These are phyloP conservation scores for Aspergillus viridinutans DNA, from an alignment of 2,329 filamentous ascomycete species.

Conservation along the genomic window DNA sequence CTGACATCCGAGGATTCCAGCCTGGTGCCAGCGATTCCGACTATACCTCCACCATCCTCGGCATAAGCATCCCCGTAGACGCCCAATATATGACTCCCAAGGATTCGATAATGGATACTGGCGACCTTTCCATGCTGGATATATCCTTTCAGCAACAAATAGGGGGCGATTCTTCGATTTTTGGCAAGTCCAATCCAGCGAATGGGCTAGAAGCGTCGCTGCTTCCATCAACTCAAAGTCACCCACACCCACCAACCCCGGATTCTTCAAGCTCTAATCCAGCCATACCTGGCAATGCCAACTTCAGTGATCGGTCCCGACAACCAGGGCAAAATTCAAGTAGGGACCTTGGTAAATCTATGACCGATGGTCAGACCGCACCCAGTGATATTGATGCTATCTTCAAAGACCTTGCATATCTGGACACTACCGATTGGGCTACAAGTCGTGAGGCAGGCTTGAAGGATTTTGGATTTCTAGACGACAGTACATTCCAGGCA, in stretches of 20 bases:
- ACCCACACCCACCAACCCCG: constrained; percentile 28
- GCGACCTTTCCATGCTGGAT: constrained; percentile 24
- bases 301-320: constrained; percentile 13
- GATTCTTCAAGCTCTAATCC: constrained; percentile 30
- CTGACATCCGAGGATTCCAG: constrained; percentile 7
- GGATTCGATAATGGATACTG: constrained; percentile 27
- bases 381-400: constrained; percentile 39
- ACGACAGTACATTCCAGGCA: constrained; percentile 41
- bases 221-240: constrained; percentile 5
- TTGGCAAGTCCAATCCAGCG: constrained; percentile 21
- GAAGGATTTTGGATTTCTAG: constrained; percentile 43
- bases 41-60: constrained; percentile 27
- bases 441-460: constrained; percentile 38
- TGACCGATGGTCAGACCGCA: constrained; percentile 1
- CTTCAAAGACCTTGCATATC: constrained; percentile 44
- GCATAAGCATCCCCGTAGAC: constrained; percentile 31
- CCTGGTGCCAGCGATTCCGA: constrained; percentile 14
- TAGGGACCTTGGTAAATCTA: constrained; percentile 3
- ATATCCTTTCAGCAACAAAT: constrained; percentile 13
- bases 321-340: constrained; percentile 7
- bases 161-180: constrained; percentile 6
- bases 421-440: constrained; percentile 44
- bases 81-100: constrained; percentile 30
- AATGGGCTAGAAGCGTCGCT: constrained; percentile 18
- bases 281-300: constrained; percentile 12